Conservation (phyloP, 164 flowering plant genomes). For the Nymphaea colorata region DNA sequence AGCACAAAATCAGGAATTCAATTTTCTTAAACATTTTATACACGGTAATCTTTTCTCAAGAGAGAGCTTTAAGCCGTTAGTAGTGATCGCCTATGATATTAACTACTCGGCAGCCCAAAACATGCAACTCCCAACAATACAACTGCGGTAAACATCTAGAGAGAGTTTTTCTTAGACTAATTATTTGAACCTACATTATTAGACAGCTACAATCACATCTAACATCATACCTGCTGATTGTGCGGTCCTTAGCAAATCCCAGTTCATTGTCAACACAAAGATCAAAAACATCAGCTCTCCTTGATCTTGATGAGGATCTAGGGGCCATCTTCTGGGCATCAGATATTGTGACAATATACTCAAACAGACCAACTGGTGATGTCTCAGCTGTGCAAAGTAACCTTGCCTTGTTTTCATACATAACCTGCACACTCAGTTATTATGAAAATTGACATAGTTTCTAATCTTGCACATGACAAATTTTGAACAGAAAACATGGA, state of each 20-base stretch:
- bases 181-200: background rate
- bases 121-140: background rate
- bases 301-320: constrained; percentile 85
- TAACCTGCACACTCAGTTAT: constrained; percentile 38
- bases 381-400: constrained; percentile 89
- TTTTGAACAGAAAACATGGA: too few relatives aligned
- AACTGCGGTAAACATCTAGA: background rate
- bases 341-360: constrained; percentile 58
- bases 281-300: constrained; percentile 59
- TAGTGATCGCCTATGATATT: background rate
- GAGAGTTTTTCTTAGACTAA: too few relatives aligned
- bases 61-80: background rate
- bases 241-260: constrained; percentile 96
- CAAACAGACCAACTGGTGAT: constrained; percentile 55
- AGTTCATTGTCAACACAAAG: constrained; percentile 94
- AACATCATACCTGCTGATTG: constrained; percentile 73
- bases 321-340: constrained; percentile 79
- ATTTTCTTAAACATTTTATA: too few relatives aligned
- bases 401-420: constrained; percentile 84
- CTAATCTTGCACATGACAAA: too few relatives aligned
- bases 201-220: background rate
- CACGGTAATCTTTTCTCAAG: too few relatives aligned
- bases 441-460: background rate
- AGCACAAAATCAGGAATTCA: background rate
- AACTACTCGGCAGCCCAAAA: background rate